phyloP scores from a whole-genome alignment of 148 eudicot genomes.

The Vaccinium vitisidaea region DNA sequence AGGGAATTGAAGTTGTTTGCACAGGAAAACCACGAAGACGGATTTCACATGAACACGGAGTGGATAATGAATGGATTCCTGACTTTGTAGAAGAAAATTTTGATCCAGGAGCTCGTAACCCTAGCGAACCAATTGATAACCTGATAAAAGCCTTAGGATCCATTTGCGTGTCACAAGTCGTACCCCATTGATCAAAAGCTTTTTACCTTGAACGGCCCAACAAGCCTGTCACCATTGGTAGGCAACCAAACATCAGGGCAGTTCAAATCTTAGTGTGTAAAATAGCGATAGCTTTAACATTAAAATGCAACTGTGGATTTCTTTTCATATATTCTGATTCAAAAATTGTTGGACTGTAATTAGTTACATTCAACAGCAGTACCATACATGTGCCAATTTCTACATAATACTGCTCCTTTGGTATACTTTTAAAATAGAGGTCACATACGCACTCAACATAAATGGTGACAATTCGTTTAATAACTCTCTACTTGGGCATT shows the following conservation, averaged over 20 bases:
- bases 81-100: constrained; percentile 26
- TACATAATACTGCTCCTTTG: neutral
- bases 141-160: constrained; percentile 63
- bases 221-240: constrained; percentile 17
- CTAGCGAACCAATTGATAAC: constrained; percentile 48
- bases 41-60: constrained; percentile 50
- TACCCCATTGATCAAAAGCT: constrained; percentile 30
- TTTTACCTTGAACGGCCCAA: neutral
- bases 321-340: neutral
- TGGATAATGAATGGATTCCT: constrained; percentile 25
- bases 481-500: neutral
- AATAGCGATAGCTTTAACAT: neutral
- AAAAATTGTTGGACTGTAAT: neutral
- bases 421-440: neutral
- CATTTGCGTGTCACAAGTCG: constrained; percentile 40
- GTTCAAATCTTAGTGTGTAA: neutral
- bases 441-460: neutral
- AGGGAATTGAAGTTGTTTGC: constrained; percentile 43
- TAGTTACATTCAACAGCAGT: neutral
- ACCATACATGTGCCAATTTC: neutral
- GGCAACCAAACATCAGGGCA: constrained; percentile 1
- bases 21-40: constrained; percentile 62
- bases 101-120: constrained; percentile 39
- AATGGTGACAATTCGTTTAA: neutral
- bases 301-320: neutral